These are phyloP conservation scores for Ceratobasidium sp. DNA, from an alignment of 1,284 basidiomycete genomes.

Conservation along the genomic window DNA sequence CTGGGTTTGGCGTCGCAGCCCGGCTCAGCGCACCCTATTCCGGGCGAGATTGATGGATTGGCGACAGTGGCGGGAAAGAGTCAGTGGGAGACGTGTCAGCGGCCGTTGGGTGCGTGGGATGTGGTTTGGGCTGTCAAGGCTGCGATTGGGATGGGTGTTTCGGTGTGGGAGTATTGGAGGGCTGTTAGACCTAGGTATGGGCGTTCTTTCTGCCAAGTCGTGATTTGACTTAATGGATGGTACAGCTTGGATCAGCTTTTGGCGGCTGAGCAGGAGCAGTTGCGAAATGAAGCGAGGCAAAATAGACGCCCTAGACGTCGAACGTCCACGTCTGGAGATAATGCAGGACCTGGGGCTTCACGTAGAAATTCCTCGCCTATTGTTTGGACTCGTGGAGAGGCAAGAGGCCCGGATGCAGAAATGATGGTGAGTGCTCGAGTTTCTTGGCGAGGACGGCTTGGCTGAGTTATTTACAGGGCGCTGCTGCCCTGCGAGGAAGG, in stretches of 20 bases:
- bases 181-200: constrained; percentile 35
- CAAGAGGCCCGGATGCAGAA: constrained; percentile 10
- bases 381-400: constrained; percentile 30
- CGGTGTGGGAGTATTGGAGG: constrained; percentile 57
- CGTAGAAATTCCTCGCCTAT: constrained; percentile 17
- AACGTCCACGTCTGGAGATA: neutral
- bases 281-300: constrained; percentile 4
- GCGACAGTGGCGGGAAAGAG: constrained; percentile 11
- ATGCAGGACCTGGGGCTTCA: neutral
- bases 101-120: constrained; percentile 71
- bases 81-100: constrained; percentile 48
- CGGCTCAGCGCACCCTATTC: constrained; percentile 6
- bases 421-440: constrained; percentile 1
- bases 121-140: constrained; percentile 73
- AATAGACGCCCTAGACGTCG: neutral
- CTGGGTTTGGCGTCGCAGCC: constrained; percentile 28
- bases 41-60: constrained; percentile 11
- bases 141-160: constrained; percentile 62
- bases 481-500: neutral
- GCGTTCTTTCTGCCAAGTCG: neutral
- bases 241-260: constrained; percentile 34
- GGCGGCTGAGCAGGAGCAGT: constrained; percentile 9
- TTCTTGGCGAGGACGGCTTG: neutral
- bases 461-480: constrained; percentile 2
- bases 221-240: neutral